Base-by-base conservation (phyloP, 345 rosid species). In the Erodium maritimum region DNA sequence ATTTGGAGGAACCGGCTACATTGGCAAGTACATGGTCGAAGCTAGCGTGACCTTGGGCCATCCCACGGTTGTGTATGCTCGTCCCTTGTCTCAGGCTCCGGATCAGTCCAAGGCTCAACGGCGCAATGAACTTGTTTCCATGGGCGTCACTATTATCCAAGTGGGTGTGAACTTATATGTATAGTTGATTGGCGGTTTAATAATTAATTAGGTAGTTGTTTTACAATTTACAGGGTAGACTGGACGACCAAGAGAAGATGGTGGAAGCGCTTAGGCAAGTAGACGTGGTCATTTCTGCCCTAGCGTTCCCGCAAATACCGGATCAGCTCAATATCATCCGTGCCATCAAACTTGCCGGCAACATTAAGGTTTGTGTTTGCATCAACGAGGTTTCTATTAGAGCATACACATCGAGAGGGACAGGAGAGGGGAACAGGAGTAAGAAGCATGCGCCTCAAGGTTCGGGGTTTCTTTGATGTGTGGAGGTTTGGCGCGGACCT, bases 331-430 rank as follows among this genome's bases (percentile, higher is more conserved):
- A 79, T 21, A 70, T 81, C 51, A 66, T 81, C 4, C 59, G 65
- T 14, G 86, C 87, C 21, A 79, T 81, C 19, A 65, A 75, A 25
- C 67, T 66, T 19, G 78, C 73, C 2, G 75, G 81, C 19, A 79
- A 81, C 50, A 74, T 81, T 16, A 81, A 74, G 80, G 87, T 74
- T 56, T 23, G 22, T 23, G 22, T 16, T 11, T 52, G 22, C 12
- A 21, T 1, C 37, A 9, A 19, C 12, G 20, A 42, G 16, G n/a
- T 23, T 33, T 34, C 14, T 21, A 58, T 42, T 12, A 7, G 34
- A 14, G 61, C 11, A 58, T n/a, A n/a, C n/a, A n/a, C n/a, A n/a
- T n/a, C n/a, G n/a, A n/a, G n/a, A n/a, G n/a, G n/a, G n/a, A n/a
- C 9, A 7, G 18, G 5, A 19, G 29, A 17, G 29, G 29, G 23